phyloP scores from a whole-genome alignment of 1,284 basidiomycete species.

The Ceratobasidium sp. region DNA sequence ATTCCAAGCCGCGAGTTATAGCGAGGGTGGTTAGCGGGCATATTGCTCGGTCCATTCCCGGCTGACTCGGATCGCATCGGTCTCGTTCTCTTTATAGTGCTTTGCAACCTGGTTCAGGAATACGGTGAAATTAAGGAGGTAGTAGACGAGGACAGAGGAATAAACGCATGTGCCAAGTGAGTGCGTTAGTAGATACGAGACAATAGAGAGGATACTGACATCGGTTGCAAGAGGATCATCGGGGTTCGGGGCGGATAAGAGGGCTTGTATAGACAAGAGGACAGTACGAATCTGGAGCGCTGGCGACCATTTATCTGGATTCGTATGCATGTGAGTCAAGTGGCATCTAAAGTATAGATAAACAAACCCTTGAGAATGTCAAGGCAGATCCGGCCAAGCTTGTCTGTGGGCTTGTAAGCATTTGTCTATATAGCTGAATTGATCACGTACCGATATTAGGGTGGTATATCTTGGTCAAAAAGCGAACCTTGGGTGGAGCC shows the following conservation, averaged over 20 bases:
- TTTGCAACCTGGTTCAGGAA: conserved; percentile 73
- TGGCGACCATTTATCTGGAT: conserved; percentile 96
- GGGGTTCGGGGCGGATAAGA: conserved; percentile 95
- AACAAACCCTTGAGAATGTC: conserved; percentile 92
- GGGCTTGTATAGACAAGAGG: conserved; percentile 93
- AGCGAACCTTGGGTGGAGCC: conserved; percentile 98
- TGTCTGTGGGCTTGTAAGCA: conserved; percentile 67
- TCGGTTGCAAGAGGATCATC: conserved; percentile 99
- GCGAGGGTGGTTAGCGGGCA: conserved; percentile 56
- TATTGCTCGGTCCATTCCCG: conserved; percentile 92
- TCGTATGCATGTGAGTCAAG: background rate
- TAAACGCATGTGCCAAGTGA: background rate
- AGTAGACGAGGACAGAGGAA: background rate
- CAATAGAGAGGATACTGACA: conserved; percentile 45
- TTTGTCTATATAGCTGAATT: conserved; percentile 17
- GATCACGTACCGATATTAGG: conserved; percentile 89
- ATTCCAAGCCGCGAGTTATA: no score
- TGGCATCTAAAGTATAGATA: conserved; percentile 1
- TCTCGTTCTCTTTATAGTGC: conserved; percentile 98
- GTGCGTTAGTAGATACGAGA: conserved; percentile 48
- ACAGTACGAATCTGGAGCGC: conserved; percentile 98
- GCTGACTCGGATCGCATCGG: conserved; percentile 88
- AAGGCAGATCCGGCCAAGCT: conserved; percentile 96
- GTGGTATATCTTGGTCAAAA: conserved; percentile 99
- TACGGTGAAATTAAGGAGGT: no score